Conservation (phyloP, 2,329 filamentous ascomycete species). For the Microsporum audouinii region DNA sequence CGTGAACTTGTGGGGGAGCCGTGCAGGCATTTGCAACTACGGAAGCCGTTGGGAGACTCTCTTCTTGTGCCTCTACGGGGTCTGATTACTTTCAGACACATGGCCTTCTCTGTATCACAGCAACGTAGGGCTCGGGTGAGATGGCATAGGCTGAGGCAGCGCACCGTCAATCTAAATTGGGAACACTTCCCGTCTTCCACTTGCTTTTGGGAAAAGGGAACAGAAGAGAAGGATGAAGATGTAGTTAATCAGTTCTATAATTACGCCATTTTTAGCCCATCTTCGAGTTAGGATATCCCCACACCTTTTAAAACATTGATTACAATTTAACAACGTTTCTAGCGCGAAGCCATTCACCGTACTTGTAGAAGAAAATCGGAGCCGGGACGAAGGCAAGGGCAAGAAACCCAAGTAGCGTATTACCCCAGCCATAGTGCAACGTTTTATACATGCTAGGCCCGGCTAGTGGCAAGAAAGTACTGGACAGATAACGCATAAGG, state of each 20-base stretch:
- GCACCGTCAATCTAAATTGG: neutral
- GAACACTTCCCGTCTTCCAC: neutral
- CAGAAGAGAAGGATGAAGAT: neutral
- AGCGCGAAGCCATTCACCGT: slow-evolving; percentile 33
- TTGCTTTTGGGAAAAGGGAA: neutral
- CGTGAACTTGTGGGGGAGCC: neutral
- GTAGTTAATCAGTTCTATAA: neutral
- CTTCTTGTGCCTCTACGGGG: neutral
- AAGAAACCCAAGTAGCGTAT: slow-evolving; percentile 33
- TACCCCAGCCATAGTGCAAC: slow-evolving; percentile 30
- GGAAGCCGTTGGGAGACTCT: neutral
- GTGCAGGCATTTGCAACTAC: neutral
- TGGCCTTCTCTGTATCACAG: neutral
- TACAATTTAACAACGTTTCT: neutral
- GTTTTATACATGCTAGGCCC: slow-evolving; percentile 30
- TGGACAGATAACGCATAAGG: slow-evolving; percentile 36
- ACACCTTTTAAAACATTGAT: neutral
- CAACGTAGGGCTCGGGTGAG: neutral
- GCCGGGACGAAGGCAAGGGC: slow-evolving; percentile 34
- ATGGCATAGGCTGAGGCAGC: neutral
- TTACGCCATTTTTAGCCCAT: neutral
- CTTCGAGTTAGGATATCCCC: neutral
- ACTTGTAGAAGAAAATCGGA: slow-evolving; percentile 42
- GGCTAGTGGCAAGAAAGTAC: slow-evolving; percentile 42
- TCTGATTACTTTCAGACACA: neutral